A percentile compares a stretch with the other conserved stretches of the same genome.
phyloP scores from a whole-genome alignment of 768 basidiomycete genomes.

The Rickenella mellea region DNA sequence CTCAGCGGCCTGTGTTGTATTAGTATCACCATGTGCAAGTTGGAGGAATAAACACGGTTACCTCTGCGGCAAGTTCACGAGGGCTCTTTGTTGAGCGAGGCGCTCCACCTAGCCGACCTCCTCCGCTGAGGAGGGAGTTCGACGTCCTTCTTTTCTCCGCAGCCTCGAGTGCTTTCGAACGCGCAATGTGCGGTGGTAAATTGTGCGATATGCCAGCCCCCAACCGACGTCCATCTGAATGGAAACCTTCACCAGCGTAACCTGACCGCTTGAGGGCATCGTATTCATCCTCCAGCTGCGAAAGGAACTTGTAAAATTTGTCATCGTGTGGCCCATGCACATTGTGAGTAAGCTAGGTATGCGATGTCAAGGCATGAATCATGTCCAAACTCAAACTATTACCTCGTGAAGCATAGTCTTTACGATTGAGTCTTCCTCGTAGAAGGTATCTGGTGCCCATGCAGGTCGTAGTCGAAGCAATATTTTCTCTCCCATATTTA shows the following conservation, averaged over 20 bases:
- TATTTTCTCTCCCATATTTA: slow-evolving; percentile 77
- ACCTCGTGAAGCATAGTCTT: slow-evolving; percentile 90
- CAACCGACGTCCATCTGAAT: slow-evolving; percentile 59
- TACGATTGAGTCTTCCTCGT: slow-evolving; percentile 66
- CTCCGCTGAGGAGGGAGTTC: slow-evolving; percentile 34
- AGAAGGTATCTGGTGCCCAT: slow-evolving; percentile 58
- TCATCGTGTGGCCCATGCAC: slow-evolving; percentile 87
- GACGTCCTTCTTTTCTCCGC: slow-evolving; percentile 63
- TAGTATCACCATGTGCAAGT: too few species aligned
- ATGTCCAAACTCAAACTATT: slow-evolving; percentile 7
- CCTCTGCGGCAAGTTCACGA: slow-evolving; percentile 66
- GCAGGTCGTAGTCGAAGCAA: slow-evolving; percentile 72
- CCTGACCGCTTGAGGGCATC: slow-evolving; percentile 70
- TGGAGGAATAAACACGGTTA: slow-evolving; percentile 22
- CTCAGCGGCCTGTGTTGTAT: slow-evolving; percentile 70
- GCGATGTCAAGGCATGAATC: background rate
- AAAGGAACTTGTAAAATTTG: slow-evolving; percentile 65
- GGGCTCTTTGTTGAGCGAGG: slow-evolving; percentile 32
- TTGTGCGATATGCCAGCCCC: slow-evolving; percentile 63
- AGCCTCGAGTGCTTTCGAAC: slow-evolving; percentile 61
- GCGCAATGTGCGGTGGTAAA: slow-evolving; percentile 54
- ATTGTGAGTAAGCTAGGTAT: slow-evolving; percentile 70
- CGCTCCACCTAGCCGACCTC: slow-evolving; percentile 49
- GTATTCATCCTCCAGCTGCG: slow-evolving; percentile 76
- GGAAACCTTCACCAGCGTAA: slow-evolving; percentile 89